Conservation (phyloP, 2,329 filamentous ascomycete genomes). For the Alternaria tenuissima region DNA sequence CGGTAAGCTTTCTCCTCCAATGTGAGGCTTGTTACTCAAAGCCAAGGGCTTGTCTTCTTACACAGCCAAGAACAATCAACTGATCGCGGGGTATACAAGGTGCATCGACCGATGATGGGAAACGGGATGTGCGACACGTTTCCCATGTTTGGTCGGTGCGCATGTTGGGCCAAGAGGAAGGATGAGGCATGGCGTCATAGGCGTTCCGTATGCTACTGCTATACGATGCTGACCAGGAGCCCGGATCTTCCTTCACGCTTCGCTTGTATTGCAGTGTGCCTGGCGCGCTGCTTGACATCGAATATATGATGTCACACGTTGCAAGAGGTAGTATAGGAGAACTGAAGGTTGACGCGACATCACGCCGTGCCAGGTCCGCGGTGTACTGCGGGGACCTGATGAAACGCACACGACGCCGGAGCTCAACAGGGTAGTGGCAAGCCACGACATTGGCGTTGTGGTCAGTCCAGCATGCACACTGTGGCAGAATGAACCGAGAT, state of each 20-base stretch:
- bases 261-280: not conserved
- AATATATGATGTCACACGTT: not conserved
- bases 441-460: not conserved
- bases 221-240: not conserved
- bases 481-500: not conserved
- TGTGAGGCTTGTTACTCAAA: slow-evolving; percentile 19
- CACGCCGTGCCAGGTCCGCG: not conserved
- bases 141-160: slow-evolving; percentile 15
- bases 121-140: slow-evolving; percentile 11
- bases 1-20: slow-evolving; percentile 24
- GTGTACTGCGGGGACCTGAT: not conserved
- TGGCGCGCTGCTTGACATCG: not conserved
- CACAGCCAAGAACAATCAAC: slow-evolving; percentile 19
- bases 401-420: not conserved
- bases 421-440: not conserved
- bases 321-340: not conserved
- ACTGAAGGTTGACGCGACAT: not conserved
- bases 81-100: slow-evolving; percentile 14
- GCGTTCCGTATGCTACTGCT: slow-evolving; percentile 12
- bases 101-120: slow-evolving; percentile 22
- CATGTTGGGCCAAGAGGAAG: slow-evolving; percentile 25
- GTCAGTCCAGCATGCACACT: not conserved
- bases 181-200: slow-evolving; percentile 35
- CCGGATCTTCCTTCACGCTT: not conserved
- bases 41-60: slow-evolving; percentile 24